Base-by-base conservation (phyloP, 2,329 filamentous ascomycete genomes). In the Aaosphaeria pasadenensis region DNA sequence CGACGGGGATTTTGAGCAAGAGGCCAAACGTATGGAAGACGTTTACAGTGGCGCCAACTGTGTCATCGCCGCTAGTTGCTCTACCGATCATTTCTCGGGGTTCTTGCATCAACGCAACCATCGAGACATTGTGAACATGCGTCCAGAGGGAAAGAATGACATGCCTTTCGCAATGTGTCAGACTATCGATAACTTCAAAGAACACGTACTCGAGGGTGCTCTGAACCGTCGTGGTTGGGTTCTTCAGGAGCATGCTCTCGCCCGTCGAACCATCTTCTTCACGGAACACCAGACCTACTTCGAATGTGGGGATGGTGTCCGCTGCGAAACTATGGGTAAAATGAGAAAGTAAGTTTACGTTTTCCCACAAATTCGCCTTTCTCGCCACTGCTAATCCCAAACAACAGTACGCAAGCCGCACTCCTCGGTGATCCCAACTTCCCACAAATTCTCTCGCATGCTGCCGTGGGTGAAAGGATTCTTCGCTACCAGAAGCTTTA, bases 191-290 rank as follows among this genome's bases (percentile, higher is more conserved):
- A 41, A 59, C 30, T 63, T 58, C 36, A 41, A 53, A 4, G 13
- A 7, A 0, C 45, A 62, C 42, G 59, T 62, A 1, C 45, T 51
- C 7, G 6, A 49, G 7, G 52, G 44, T 2, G 44, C 33, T 3
- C 42, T 63, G 0, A 59, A 57, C 32, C 44, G 42, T 4, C 42
- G 59, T 5, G 59, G 50, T 1, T 62, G 58, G 60, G 56, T 63
- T 1, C 50, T 58, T 4, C 57, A 63, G 46, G 59, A 62, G 45
- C 42, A 52, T 17, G 59, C 53, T 2, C 41, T 63, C 7, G 52
- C 60, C 4, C 52, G 51, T 4, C 43, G 59, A 29, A 57, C 53
- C 5, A 55, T 62, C 6, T 53, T 57, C 42, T 63, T 60, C 43
- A 54, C 59, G 0, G 43, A 54, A 1, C 46, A 42, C 5, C 60